Evolutionary conservation across 257 asterid genomes (phyloP).

Genomic region (Leonotis leonurus): DNA sequence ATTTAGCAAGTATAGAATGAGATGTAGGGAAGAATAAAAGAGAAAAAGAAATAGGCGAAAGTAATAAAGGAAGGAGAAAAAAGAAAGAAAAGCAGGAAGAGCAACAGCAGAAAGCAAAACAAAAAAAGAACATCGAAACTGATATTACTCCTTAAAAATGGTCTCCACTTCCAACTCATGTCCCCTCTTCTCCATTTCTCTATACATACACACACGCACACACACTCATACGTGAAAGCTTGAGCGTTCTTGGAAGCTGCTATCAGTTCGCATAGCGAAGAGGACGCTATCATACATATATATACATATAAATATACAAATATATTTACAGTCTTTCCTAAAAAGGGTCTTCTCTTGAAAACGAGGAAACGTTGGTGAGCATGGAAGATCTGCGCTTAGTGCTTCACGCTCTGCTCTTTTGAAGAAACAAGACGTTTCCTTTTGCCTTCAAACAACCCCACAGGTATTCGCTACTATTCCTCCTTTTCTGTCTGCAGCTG

Average conservation of each 20-base stretch:
- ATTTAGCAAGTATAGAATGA: too few species aligned
- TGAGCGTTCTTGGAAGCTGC: constrained; percentile 15
- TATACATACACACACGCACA: constrained; percentile 11
- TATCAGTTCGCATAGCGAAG: neutral
- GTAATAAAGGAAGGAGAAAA: constrained; percentile 1
- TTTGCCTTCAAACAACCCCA: constrained; percentile 25
- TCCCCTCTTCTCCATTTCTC: constrained; percentile 31
- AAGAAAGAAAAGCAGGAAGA: constrained; percentile 9
- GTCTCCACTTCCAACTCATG: constrained; percentile 41
- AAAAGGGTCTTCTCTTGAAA: constrained; percentile 17
- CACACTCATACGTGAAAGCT: neutral
- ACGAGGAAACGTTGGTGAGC: constrained; percentile 4
- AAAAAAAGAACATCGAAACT: constrained; percentile 33
- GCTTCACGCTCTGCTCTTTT: constrained; percentile 63
- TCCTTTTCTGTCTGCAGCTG: neutral
- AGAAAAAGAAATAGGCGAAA: neutral
- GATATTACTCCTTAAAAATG: constrained; percentile 37
- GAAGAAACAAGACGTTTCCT: constrained; percentile 42
- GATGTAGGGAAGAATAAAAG: neutral
- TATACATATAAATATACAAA: too few species aligned
- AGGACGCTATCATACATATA: too few species aligned
- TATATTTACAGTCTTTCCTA: neutral
- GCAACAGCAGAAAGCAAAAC: constrained; percentile 36
- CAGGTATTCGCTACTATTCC: constrained; percentile 14
- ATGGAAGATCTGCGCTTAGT: constrained; percentile 64